Evolutionary conservation across 345 rosid genomes (phyloP), one percentile per base, ranked within the genome.

Genomic region (Durio zibethinus): DNA sequence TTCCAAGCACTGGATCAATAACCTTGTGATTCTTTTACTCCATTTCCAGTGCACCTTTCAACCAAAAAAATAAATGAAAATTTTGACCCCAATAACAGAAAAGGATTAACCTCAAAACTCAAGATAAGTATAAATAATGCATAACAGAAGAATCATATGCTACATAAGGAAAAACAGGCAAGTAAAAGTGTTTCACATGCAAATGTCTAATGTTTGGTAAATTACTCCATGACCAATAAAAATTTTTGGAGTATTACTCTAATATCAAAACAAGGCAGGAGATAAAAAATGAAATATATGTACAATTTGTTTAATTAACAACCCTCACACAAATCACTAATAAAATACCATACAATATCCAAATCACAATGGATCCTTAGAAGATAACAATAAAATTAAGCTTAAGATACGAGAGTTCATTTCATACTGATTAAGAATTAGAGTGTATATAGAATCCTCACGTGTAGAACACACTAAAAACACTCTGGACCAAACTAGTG

Each of bases 21-120:
- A 80, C 79, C 96, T 87, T 54, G 99, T 94, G 75, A 97, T 94
- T 86, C 97, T 91, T 80, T 92, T 93, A 82, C 97, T 91, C 99
- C 99, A 97, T 80, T 97, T 97, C 98, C 98, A 97, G 80, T 94
- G 99, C 11, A 97, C 98, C 99, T 97, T 76, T 74, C 71, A 84
- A 62, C 38, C 84, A 66, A 87, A 79, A 54, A 79, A 11, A 8
- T 2, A 7, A 0, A 25, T 21, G 27, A 16, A 6, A 31, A 38
- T 69, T n/a, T 0, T 40, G 42, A 48, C 2, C 3, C 3, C 59
- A 27, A 40, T 29, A 25, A 27, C 57, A 47, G 11, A 27, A 11
- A 29, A 47, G 29, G 48, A 31, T 5, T 45, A 27, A 35, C 29
- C 20, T 73, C 18, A 72, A 35, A 61, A 60, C 54, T 14, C 7